Evolutionary conservation across 202 grass and related monocot species (phyloP).

Genomic region (Bolboschoenoplectus hybrid): DNA sequence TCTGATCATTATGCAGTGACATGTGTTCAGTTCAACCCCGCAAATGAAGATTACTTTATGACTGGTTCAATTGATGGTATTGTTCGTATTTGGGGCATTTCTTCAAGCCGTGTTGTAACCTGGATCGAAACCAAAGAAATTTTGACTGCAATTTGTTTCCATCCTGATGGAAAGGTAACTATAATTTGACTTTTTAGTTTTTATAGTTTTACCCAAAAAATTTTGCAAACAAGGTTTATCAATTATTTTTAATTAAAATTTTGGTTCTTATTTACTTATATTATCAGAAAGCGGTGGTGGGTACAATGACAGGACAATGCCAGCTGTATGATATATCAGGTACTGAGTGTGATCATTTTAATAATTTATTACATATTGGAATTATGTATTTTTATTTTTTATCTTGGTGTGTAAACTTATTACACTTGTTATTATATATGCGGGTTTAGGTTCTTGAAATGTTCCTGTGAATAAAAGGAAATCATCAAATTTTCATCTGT

Average conservation of each 20-base stretch:
- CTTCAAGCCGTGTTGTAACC: slow-evolving; percentile 55
- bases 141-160: slow-evolving; percentile 64
- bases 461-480: not conserved
- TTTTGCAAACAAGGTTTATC: slow-evolving; percentile 27
- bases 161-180: slow-evolving; percentile 66
- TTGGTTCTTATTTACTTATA: slow-evolving; percentile 22
- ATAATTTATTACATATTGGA: not conserved
- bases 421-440: not conserved
- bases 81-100: slow-evolving; percentile 72
- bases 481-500: not conserved
- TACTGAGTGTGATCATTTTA: slow-evolving; percentile 35
- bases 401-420: not conserved
- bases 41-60: slow-evolving; percentile 65
- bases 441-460: not conserved
- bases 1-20: slow-evolving; percentile 60
- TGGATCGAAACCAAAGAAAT: slow-evolving; percentile 62
- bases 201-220: not conserved
- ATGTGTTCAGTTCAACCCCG: slow-evolving; percentile 69
- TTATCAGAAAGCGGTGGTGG: slow-evolving; percentile 59
- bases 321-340: slow-evolving; percentile 71
- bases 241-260: not conserved
- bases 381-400: not conserved
- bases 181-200: slow-evolving; percentile 17
- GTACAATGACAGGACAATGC: slow-evolving; percentile 68
- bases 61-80: slow-evolving; percentile 85